Evolutionary conservation across 306 rosid genomes (phyloP), one percentile per base, ranked within the genome.

Genomic region (Ochetophila trinervis): DNA sequence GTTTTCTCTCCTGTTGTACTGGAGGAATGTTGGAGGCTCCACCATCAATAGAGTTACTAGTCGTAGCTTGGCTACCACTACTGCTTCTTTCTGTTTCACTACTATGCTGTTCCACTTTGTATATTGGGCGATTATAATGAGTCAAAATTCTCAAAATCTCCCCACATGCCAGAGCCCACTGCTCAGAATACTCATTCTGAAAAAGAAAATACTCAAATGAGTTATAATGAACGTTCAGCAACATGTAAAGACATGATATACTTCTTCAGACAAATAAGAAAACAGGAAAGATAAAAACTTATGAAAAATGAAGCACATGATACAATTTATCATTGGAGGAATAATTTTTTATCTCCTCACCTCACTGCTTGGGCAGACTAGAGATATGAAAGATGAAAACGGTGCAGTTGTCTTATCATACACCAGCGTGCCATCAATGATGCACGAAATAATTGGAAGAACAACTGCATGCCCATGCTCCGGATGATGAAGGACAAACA

Each of bases 401-500:
- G 96, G 97, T 58, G 97, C 88, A 60, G 77, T 75, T 35, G 77
- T 79, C 81, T 87, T 84, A 60, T 87, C 87, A 73, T 93, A 93
- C 69, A 75, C 86, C 67, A 93, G 75, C 10, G 86, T 74, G 44
- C 95, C 98, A 74, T 93, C 96, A 75, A 93, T 86, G 68, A 93
- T 86, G 62, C 91, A 86, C 14, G 98, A 93, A 87, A 93, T 93
- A 55, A 93, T 86, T 67, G 98, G 98, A 81, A 87, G 97, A 44
- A 93, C 85, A 72, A 93, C 92, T 47, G 95, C 93, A 75, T 93
- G 97, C 58, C 98, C 98, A 40, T 93, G 96, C 87, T 93, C 98
- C 12, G 98, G 98, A 83, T 93, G 98, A 76, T 93, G 89, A 79
- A 89, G 93, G 34, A 93, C 93, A 87, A 93, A 89, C 34, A 86